Conservation (phyloP, 2,329 filamentous ascomycete genomes). For the Pseudogymnoascus pannorum region DNA sequence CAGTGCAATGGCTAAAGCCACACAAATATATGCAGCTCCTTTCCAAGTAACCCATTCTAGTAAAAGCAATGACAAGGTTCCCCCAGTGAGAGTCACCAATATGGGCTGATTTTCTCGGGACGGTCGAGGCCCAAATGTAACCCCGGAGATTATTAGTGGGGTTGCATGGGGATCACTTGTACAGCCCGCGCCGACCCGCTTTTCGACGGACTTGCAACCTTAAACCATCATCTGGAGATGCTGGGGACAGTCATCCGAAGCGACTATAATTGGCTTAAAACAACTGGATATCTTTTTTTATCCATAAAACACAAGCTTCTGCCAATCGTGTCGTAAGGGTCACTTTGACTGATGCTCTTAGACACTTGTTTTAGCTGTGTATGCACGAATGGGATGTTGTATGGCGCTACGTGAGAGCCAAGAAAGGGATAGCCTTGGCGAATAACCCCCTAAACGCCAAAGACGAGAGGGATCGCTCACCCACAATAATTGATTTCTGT, state of each 20-base stretch:
- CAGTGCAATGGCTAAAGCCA: too few species aligned
- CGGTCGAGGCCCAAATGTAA: background rate
- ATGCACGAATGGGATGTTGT: background rate
- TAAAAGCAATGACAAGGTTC: background rate
- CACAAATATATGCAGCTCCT: background rate
- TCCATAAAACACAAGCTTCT: background rate
- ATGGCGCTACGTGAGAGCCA: background rate
- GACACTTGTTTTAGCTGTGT: background rate
- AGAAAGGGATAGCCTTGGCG: conserved; percentile 3
- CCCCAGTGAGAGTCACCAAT: background rate
- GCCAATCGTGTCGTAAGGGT: background rate
- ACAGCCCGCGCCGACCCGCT: background rate
- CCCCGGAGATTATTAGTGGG: background rate
- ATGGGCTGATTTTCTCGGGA: background rate
- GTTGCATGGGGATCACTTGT: background rate
- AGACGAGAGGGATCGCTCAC: background rate
- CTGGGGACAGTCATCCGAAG: background rate
- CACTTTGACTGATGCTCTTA: background rate
- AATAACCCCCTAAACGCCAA: background rate
- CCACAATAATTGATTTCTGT: background rate
- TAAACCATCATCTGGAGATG: background rate
- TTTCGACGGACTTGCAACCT: background rate
- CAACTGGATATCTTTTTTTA: background rate
- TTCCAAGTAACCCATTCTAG: background rate
- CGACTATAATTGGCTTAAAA: background rate